Conservation (phyloP, 208 protist genomes). For the Zelonia costaricensis region DNA sequence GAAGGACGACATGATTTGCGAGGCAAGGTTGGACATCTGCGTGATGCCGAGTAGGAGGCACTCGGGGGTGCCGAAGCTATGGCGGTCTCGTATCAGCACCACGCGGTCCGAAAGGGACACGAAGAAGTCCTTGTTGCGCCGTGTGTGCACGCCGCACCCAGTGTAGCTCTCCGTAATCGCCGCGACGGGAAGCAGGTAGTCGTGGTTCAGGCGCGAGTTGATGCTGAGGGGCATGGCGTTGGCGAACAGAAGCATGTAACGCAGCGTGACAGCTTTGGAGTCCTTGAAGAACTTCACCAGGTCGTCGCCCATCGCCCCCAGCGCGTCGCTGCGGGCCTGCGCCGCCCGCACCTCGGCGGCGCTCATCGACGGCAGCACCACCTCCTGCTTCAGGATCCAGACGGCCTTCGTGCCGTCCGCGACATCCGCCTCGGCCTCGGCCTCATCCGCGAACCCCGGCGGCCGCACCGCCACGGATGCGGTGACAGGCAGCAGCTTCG, state of each 20-base stretch:
- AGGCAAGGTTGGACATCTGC: conserved; percentile 51
- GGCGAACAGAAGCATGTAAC: conserved; percentile 26
- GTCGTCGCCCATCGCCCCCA: conserved; percentile 17
- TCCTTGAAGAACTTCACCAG: conserved; percentile 15
- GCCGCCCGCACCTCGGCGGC: not conserved
- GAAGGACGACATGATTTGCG: conserved; percentile 56
- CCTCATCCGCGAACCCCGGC: not conserved
- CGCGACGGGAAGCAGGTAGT: conserved; percentile 40
- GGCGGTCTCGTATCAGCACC: conserved; percentile 18
- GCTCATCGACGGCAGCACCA: conserved; percentile 2
- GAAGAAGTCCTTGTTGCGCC: conserved; percentile 51
- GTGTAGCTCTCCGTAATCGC: conserved; percentile 33
- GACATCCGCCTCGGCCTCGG: not conserved
- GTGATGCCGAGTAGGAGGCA: conserved; percentile 43
- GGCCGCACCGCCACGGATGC: not conserved
- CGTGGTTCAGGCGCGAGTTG: conserved; percentile 32
- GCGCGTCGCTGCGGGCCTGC: conserved; percentile 2
- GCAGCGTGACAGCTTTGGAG: conserved; percentile 26
- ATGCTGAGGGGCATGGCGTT: conserved; percentile 35
- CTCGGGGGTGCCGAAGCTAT: conserved; percentile 37
- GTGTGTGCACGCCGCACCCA: conserved; percentile 28
- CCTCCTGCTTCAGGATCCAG: conserved; percentile 17
- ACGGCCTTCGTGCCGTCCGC: not conserved
- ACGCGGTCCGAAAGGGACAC: conserved; percentile 49
- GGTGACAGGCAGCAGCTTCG: conserved; percentile 1